A percentile compares a stretch with the other conserved stretches of the same genome.
phyloP scores from a whole-genome alignment of 2,329 filamentous ascomycete species.

The Ciborinia camelliae region DNA sequence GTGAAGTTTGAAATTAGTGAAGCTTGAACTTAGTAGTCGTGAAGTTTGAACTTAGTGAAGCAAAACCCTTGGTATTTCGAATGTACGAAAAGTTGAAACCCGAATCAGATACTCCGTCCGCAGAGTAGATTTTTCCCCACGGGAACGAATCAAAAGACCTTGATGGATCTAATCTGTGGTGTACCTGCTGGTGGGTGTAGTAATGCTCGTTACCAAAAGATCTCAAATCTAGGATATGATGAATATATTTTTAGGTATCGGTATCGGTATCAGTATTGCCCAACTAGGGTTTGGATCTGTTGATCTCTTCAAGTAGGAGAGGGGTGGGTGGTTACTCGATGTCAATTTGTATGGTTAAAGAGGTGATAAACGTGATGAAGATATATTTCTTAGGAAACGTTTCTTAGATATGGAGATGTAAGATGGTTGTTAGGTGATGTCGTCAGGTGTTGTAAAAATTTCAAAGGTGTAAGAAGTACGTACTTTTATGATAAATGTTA shows the following conservation, averaged over 20 bases:
- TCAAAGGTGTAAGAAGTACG: too few relatives aligned
- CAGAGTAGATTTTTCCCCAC: neutral
- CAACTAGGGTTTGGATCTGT: too few relatives aligned
- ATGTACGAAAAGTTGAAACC: too few relatives aligned
- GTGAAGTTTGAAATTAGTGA: neutral
- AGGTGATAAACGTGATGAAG: neutral
- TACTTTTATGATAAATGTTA: too few relatives aligned
- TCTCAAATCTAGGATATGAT: slow-evolving; percentile 1
- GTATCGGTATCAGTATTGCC: too few relatives aligned
- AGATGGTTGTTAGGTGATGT: neutral
- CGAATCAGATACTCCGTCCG: neutral
- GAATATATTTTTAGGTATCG: neutral
- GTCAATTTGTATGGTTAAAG: neutral
- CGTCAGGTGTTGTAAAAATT: neutral
- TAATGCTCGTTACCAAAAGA: neutral
- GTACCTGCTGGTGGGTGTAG: too few relatives aligned
- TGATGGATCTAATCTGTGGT: neutral
- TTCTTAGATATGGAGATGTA: neutral
- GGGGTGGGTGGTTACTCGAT: neutral
- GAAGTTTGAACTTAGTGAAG: too few relatives aligned
- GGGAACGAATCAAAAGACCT: slow-evolving; percentile 4
- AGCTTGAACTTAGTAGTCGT: neutral
- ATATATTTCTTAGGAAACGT: neutral
- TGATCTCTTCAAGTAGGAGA: too few relatives aligned
- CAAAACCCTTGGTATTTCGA: too few relatives aligned